Percentiles rank a stretch among this genome's conserved stretches.
Conservation (phyloP, 192 early-diverging fungal species). For the Backusella tuberculispora region DNA sequence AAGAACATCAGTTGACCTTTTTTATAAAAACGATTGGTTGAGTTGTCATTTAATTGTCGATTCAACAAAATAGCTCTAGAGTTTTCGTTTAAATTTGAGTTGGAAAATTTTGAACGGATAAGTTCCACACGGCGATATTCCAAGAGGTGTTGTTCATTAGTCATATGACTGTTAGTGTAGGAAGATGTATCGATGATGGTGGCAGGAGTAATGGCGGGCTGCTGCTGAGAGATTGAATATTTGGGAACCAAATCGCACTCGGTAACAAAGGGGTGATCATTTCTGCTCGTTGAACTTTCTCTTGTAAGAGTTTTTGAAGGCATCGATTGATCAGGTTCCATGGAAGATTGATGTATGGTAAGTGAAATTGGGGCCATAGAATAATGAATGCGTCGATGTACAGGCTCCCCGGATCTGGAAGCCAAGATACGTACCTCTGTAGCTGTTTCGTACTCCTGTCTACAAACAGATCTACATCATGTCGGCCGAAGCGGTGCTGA, state of each 20-base stretch:
- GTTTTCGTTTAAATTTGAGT: background rate
- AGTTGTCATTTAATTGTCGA: background rate
- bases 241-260: slow-evolving; percentile 28
- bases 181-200: background rate
- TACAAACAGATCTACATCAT: slow-evolving; percentile 41
- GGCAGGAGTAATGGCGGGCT: background rate
- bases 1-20: background rate
- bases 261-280: slow-evolving; percentile 30
- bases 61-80: background rate
- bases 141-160: background rate
- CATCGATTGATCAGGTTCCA: slow-evolving; percentile 35
- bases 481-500: slow-evolving; percentile 6
- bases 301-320: slow-evolving; percentile 16
- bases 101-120: background rate
- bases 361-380: slow-evolving; percentile 9
- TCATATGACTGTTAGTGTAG: background rate
- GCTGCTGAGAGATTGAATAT: background rate
- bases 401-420: slow-evolving; percentile 17
- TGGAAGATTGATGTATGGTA: slow-evolving; percentile 30
- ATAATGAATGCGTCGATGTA: slow-evolving; percentile 25
- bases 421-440: slow-evolving; percentile 35
- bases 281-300: slow-evolving; percentile 26
- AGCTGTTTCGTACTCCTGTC: slow-evolving; percentile 19
- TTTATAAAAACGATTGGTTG: background rate
- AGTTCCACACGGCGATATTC: background rate